Evolutionary conservation across 2,329 filamentous ascomycete species (phyloP), one percentile per base, ranked within the genome.

Genomic region (Aspergillus japonicus): DNA sequence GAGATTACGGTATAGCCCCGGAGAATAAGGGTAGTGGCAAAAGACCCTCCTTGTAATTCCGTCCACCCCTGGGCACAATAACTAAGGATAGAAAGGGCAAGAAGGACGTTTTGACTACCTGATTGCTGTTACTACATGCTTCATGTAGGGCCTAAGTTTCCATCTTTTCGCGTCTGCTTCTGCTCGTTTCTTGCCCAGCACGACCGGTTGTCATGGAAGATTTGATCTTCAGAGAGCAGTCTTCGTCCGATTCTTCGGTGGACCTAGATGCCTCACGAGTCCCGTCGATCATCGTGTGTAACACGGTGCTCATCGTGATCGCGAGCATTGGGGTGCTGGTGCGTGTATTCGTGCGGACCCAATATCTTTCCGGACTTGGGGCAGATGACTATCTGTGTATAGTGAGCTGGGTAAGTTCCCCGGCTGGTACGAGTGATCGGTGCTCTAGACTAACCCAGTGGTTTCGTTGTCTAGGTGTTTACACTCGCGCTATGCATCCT

Each of bases 341-440:
- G n/a, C 53, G 53, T 10, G 26, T 57, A 21, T 57, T 51, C 23
- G 48, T 50, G 31, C 48, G 47, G 12, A 44, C 50, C n/a, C 55
- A 39, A 47, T 57, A 51, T n/a, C 48, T 51, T 14, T 29, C 55
- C 14, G 55, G 53, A 14, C 16, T 55, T 16, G 47, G 23, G 24
- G 12, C 47, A 2, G 53, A 55, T 21, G 53, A 55, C 35, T 3
- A 47, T 0, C 10, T 51, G 24, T 47, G 55, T 24, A 24, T 44
- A 19, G 7, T 31, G 33, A 47, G 55, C 33, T 57, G 47, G 47
- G 35, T 47, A 24, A 2, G 44, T 19, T 5, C 23, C n/a, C 53
- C 14, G 7, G 10, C 42, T 42, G 8, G 5, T 33, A 16, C 21
- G 24, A 4, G 21, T 1, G n/a, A 7, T 19, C 5, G 8, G 12